Evolutionary conservation across 257 asterid species (phyloP).

Genomic region (Striga asiatica): DNA sequence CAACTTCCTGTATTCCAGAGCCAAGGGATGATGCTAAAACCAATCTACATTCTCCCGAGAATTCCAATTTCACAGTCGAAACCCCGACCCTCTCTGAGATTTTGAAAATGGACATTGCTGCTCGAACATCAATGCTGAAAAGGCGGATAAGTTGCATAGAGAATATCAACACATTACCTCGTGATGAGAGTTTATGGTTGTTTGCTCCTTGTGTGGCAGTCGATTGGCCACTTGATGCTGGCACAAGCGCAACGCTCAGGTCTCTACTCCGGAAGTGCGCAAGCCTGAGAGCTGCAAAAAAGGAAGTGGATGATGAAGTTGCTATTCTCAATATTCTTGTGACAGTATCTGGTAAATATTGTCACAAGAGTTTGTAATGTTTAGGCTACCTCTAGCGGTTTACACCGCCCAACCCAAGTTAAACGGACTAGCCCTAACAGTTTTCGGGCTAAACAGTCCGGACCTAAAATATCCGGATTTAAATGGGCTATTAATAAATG

Average conservation of each 20-base stretch:
- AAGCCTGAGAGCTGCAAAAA: slow-evolving; percentile 58
- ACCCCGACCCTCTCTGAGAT: slow-evolving; percentile 49
- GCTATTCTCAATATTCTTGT: slow-evolving; percentile 58
- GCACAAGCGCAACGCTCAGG: slow-evolving; percentile 70
- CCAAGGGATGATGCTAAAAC: too few relatives aligned
- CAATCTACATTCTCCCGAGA: slow-evolving; percentile 11
- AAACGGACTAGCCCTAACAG: too few relatives aligned
- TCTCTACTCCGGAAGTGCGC: slow-evolving; percentile 80
- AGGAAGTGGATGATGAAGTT: slow-evolving; percentile 54
- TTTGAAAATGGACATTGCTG: slow-evolving; percentile 52
- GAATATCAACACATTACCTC: slow-evolving; percentile 28
- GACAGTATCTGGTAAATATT: slow-evolving; percentile 64
- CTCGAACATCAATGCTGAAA: slow-evolving; percentile 60
- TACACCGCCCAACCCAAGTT: too few relatives aligned
- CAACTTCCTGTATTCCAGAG: too few relatives aligned
- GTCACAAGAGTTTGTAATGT: too few relatives aligned
- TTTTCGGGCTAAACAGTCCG: too few relatives aligned
- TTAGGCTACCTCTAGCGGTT: too few relatives aligned
- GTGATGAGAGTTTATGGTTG: slow-evolving; percentile 56
- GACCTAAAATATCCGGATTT: too few relatives aligned
- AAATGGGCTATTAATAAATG: too few relatives aligned
- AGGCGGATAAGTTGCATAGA: slow-evolving; percentile 39
- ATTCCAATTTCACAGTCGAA: slow-evolving; percentile 14
- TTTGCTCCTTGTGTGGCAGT: slow-evolving; percentile 70
- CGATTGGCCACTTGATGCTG: slow-evolving; percentile 69